phyloP scores from a whole-genome alignment of 192 early-diverging fungal species.

The Bifiguratus adelaidae region DNA sequence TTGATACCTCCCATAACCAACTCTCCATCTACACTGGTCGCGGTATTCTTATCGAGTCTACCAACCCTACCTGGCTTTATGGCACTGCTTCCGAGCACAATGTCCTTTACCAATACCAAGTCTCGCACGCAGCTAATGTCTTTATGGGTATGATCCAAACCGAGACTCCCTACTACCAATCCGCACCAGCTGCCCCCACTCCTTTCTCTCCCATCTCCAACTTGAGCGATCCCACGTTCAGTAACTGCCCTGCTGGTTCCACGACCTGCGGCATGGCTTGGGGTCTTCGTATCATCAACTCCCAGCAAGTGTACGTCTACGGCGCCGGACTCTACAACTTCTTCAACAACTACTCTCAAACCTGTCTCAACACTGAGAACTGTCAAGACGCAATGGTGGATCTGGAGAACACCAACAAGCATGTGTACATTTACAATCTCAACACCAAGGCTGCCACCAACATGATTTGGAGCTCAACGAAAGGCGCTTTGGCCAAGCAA shows the following conservation, averaged over 20 bases:
- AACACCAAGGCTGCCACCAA: constrained; percentile 8
- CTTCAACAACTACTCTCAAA: constrained; percentile 23
- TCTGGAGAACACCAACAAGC: neutral
- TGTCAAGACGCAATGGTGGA: constrained; percentile 15
- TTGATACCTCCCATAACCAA: constrained; percentile 17
- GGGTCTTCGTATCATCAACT: constrained; percentile 20
- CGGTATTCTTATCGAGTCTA: constrained; percentile 22
- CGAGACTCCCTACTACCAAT: constrained; percentile 30
- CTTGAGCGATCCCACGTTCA: constrained; percentile 14
- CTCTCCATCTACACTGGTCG: constrained; percentile 23
- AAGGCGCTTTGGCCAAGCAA: neutral
- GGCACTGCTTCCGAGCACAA: constrained; percentile 28
- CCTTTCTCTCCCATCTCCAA: constrained; percentile 14
- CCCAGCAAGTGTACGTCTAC: constrained; percentile 17
- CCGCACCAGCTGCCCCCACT: constrained; percentile 7
- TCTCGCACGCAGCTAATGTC: constrained; percentile 16
- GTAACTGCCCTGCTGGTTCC: constrained; percentile 6
- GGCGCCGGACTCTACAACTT: constrained; percentile 32
- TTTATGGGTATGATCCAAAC: constrained; percentile 26
- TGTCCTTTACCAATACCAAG: constrained; percentile 25
- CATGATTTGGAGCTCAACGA: constrained; percentile 5
- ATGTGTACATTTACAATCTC: constrained; percentile 6
- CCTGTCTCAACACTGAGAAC: constrained; percentile 10
- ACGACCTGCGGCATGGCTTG: constrained; percentile 15
- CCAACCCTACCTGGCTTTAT: constrained; percentile 20